phyloP scores from a whole-genome alignment of 176 grass and related monocot genomes.

The Oryza officinalis region DNA sequence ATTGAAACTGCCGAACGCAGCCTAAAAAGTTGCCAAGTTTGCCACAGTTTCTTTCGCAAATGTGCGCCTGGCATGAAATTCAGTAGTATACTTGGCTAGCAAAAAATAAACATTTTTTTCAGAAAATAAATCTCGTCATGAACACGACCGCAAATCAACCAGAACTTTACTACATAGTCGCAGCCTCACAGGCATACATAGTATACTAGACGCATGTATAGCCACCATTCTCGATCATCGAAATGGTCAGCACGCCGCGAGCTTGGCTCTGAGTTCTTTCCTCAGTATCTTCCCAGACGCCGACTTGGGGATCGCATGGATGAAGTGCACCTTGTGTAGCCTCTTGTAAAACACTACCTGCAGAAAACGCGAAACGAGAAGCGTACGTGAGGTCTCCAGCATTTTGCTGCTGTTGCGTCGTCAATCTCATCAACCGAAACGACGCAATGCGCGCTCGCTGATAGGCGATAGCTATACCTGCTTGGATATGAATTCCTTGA shows the following conservation, averaged over 20 bases:
- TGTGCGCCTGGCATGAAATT: not conserved
- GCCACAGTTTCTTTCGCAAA: not conserved
- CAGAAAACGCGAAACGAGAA: not conserved
- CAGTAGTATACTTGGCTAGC: not conserved
- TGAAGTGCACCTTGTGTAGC: slow-evolving; percentile 89
- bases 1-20: too few species aligned
- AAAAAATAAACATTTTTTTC: not conserved
- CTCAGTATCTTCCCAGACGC: slow-evolving; percentile 84
- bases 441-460: not conserved
- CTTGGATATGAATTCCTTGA: slow-evolving; percentile 86
- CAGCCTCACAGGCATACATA: not conserved
- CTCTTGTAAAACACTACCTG: slow-evolving; percentile 97
- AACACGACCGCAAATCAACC: not conserved
- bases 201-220: not conserved
- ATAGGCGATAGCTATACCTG: slow-evolving; percentile 54
- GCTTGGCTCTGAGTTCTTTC: slow-evolving; percentile 77
- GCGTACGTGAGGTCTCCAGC: not conserved
- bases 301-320: slow-evolving; percentile 80
- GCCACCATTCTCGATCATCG: not conserved
- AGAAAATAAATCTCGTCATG: not conserved
- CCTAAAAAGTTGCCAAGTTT: not conserved
- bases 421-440: not conserved
- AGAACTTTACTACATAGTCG: not conserved
- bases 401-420: not conserved
- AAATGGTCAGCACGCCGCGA: slow-evolving; percentile 8